These are phyloP conservation scores for Leucocoprinus sp. DNA, from an alignment of 768 basidiomycete species.

Conservation along the genomic window DNA sequence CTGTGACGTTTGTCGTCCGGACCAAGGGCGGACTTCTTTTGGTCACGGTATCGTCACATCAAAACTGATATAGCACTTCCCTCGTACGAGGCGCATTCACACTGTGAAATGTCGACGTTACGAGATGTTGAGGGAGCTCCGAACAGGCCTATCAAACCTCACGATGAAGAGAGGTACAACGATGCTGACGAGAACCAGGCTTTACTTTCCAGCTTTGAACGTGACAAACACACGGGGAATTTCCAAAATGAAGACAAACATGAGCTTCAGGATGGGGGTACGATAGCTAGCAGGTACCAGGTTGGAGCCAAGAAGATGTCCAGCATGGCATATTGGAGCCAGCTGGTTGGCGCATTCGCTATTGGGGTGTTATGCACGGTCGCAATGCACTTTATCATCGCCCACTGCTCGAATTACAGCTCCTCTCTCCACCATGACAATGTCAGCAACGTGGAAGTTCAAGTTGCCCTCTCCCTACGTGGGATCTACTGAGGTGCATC, in stretches of 20 bases:
- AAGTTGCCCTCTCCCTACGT: slow-evolving; percentile 56
- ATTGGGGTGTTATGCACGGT: slow-evolving; percentile 9
- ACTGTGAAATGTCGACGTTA: neutral
- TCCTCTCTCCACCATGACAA: neutral
- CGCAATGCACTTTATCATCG: slow-evolving; percentile 3
- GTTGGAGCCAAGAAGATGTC: slow-evolving; percentile 6
- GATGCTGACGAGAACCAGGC: slow-evolving; percentile 7
- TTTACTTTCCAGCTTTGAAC: neutral
- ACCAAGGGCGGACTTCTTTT: too few relatives aligned
- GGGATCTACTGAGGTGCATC: slow-evolving; percentile 61
- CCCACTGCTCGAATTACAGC: neutral
- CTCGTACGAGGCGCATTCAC: neutral
- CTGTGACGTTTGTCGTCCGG: too few relatives aligned
- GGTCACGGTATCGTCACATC: too few relatives aligned
- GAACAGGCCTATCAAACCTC: neutral
- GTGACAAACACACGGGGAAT: neutral
- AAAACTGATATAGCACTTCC: too few relatives aligned
- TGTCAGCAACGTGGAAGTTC: neutral
- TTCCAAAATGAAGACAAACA: neutral
- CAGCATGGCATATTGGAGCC: slow-evolving; percentile 1
- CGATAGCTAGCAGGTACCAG: neutral
- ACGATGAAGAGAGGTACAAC: slow-evolving; percentile 6
- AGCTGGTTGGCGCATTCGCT: slow-evolving; percentile 7
- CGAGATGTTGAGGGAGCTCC: slow-evolving; percentile 3
- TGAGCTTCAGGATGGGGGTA: neutral